Percentiles rank a stretch among this genome's conserved stretches.
Evolutionary conservation across 1,139 yeast genomes (phyloP).

Genomic region (Pneumocystis wakefieldiae): DNA sequence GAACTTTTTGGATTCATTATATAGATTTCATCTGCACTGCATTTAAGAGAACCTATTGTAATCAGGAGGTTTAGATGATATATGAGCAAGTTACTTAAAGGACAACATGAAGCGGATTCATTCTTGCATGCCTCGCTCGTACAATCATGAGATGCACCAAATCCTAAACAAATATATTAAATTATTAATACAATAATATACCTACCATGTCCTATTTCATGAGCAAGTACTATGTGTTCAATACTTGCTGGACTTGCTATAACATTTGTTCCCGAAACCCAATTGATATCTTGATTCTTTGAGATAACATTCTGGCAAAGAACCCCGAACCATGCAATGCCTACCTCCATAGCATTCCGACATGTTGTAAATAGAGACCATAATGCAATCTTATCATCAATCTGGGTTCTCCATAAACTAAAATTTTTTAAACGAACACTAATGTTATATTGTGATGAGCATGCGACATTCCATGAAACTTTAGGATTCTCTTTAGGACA

Average conservation of each 20-base stretch:
- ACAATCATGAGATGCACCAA: conserved; percentile 33
- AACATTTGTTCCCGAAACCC: conserved; percentile 26
- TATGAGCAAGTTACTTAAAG: background rate
- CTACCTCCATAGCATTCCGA: conserved; percentile 25
- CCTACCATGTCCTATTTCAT: conserved; percentile 26
- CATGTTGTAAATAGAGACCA: conserved; percentile 29
- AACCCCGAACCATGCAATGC: conserved; percentile 29
- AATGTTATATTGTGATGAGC: conserved; percentile 18
- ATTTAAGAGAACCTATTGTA: conserved; percentile 21
- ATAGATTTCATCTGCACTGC: conserved; percentile 24
- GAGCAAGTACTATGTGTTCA: conserved; percentile 29
- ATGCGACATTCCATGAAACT: conserved; percentile 23
- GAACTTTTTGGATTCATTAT: conserved; percentile 27
- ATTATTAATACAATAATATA: background rate
- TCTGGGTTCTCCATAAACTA: conserved; percentile 24
- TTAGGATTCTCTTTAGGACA: conserved; percentile 18
- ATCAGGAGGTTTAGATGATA: conserved; percentile 22
- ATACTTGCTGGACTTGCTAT: conserved; percentile 21
- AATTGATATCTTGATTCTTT: conserved; percentile 11
- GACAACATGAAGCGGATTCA: conserved; percentile 11
- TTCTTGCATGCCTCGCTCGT: conserved; percentile 24
- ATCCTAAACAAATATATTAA: conserved; percentile 14
- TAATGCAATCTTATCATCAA: conserved; percentile 23
- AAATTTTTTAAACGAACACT: conserved; percentile 22
- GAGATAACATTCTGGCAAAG: conserved; percentile 21